Evolutionary conservation across 495 filamentous ascomycete species (phyloP), one percentile per base, ranked within the genome.

Genomic region (Staphylotrichum tortipilum): DNA sequence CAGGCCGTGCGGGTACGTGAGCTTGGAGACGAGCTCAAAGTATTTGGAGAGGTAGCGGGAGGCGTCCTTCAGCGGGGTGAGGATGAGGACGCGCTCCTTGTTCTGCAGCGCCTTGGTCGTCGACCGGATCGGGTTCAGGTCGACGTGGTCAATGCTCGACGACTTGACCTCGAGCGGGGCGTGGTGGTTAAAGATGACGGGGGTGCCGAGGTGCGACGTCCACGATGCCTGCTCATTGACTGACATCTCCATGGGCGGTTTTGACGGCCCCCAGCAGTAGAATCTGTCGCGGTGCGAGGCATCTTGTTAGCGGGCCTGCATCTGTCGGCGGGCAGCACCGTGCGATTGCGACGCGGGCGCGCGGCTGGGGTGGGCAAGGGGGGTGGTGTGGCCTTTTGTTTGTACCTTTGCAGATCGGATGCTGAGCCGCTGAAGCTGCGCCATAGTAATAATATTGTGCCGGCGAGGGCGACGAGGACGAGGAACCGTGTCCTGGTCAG

Each of bases 161-260:
- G 80, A 79, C 67, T 95, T 91, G 63, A 95, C 74, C 63, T 84
- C 81, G 54, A 94, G 73, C 35, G 92, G 86, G 53, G 82, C 79
- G 68, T 97, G 94, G 68, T 86, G 88, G 68, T 98, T 98, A 77
- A 92, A 95, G 54, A 95, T 78, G 50, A 97, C 86, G 31, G 92
- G 92, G 8, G 92, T 97, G 53, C 88, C 81, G 44, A 89, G 70
- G 63, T 95, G 89, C 47, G 81, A 79, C 53, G 86, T 83, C 92
- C 92, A 98, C 50, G 84, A 78, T 39, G 80, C 80, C 68, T 94
- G 85, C 61, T 97, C 92, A 59, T 95, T 94, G 21, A 84, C 70
- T 28, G 82, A 78, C 86, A 98, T 95, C 34, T 90, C 81, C 84
- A 94, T 94, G 40, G 92, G 92, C 11, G 92, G 76, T 72, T 90